Evolutionary conservation across 1,284 basidiomycete species (phyloP), one percentile per base, ranked within the genome.

Genomic region (Rhodotorula glutinis): DNA sequence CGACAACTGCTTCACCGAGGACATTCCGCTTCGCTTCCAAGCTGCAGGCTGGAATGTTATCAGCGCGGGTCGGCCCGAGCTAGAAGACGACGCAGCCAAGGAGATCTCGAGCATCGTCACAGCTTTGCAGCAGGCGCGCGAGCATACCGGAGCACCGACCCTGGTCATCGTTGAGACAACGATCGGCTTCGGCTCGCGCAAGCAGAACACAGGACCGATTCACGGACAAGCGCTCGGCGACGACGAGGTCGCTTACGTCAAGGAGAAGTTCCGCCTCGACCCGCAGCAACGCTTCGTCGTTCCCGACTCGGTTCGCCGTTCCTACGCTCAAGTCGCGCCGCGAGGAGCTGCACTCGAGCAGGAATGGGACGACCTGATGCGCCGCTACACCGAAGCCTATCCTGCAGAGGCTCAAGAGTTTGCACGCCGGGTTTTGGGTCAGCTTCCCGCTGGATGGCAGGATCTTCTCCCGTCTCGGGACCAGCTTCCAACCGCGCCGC

Each of bases 41-140:
- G 78, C 94, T 23, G 96, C 96, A 80, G 91, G 89, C 70, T 97
- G 94, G 94, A 89, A 96, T 74, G 91, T 95, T 63, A 84, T 94
- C 70, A 85, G 78, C 29, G 71, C 72, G 40, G 82, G 77, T 76
- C 23, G 53, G 23, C 9, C 53, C 40, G 53, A 54, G 38, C 38
- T 14, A 25, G 70, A 70, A 30, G 60, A 63, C 51, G 59, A 74
- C 59, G 74, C 72, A 65, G 27, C 70, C 72, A 90, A 87, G 68
- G 91, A 95, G 80, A 83, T 93, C 73, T 83, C 84, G 67, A 85
- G 80, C 57, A 94, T 97, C 75, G 85, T 86, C 81, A 83, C 87
- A 62, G 89, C 92, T 64, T 89, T 97, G 74, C 84, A 83, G 60
- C 84, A 88, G 77, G 92, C 89, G 62, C 86, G 87, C 76, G 82